Conservation (phyloP, 2,329 filamentous ascomycete genomes). For the Teratosphaeria viscida region DNA sequence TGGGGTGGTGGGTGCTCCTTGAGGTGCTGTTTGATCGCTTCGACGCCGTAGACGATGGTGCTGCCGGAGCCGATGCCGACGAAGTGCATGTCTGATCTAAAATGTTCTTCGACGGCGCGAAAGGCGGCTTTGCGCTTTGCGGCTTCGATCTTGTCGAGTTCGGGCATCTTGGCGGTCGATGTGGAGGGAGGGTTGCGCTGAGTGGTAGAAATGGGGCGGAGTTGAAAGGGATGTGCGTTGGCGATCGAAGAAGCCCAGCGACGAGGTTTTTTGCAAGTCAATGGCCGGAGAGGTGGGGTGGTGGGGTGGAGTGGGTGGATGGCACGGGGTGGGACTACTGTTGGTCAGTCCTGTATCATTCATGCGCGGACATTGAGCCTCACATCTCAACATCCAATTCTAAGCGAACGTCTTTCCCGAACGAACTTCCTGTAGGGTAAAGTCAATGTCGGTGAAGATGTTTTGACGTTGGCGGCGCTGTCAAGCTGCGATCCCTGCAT, state of each 20-base stretch:
- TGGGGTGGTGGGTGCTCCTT: slow-evolving; percentile 30
- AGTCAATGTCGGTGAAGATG: background rate
- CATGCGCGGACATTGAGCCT: background rate
- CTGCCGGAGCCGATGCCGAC: slow-evolving; percentile 74
- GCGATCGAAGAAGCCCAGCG: background rate
- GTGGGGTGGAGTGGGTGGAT: background rate
- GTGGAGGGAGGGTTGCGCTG: background rate
- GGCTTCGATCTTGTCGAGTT: slow-evolving; percentile 43
- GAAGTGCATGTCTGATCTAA: slow-evolving; percentile 50
- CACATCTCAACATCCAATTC: background rate
- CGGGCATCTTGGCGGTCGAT: background rate
- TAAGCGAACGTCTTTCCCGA: background rate
- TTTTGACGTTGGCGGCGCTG: background rate
- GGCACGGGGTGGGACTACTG: background rate
- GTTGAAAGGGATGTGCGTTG: background rate
- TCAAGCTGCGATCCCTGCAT: background rate
- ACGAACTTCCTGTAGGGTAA: background rate
- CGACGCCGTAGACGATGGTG: slow-evolving; percentile 75
- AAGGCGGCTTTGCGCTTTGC: slow-evolving; percentile 68
- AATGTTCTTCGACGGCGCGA: slow-evolving; percentile 63
- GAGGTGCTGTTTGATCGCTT: slow-evolving; percentile 59
- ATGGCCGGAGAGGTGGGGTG: background rate
- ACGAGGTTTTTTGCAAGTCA: background rate
- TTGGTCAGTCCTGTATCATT: background rate
- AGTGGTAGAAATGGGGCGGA: background rate